phyloP scores from a whole-genome alignment of 257 asterid species.

The Fraxinus pennsylvanica region DNA sequence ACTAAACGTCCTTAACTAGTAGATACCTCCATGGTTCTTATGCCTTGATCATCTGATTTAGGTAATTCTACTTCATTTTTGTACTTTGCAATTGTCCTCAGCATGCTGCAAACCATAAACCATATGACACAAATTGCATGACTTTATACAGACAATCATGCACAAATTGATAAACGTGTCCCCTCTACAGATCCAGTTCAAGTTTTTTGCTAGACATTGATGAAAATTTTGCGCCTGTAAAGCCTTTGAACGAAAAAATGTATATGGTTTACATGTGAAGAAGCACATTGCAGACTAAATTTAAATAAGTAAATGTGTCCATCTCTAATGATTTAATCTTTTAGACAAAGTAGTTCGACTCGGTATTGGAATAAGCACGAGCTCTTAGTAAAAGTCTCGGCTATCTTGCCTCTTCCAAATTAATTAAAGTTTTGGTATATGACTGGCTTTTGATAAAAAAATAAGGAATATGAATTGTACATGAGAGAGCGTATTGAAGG shows the following conservation, averaged over 20 bases:
- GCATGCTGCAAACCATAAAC: conserved; percentile 35
- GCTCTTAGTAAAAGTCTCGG: no score
- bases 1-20: neutral
- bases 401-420: no score
- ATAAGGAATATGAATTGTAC: neutral
- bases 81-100: conserved; percentile 53
- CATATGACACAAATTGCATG: neutral
- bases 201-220: no score
- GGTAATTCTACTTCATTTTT: conserved; percentile 45
- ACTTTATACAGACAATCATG: neutral
- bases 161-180: neutral
- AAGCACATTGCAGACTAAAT: no score
- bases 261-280: no score
- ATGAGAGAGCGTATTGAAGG: neutral
- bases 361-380: no score
- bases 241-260: neutral
- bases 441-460: no score
- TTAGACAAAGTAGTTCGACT: no score
- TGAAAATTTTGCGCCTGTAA: neutral
- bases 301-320: no score
- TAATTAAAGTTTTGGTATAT: no score
- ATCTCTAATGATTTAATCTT: no score
- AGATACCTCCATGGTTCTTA: conserved; percentile 43
- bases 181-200: no score
- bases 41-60: conserved; percentile 44